Evolutionary conservation across 805 yeast genomes (phyloP), one percentile per base, ranked within the genome.

Genomic region (Barnettozyma sucrosica): DNA sequence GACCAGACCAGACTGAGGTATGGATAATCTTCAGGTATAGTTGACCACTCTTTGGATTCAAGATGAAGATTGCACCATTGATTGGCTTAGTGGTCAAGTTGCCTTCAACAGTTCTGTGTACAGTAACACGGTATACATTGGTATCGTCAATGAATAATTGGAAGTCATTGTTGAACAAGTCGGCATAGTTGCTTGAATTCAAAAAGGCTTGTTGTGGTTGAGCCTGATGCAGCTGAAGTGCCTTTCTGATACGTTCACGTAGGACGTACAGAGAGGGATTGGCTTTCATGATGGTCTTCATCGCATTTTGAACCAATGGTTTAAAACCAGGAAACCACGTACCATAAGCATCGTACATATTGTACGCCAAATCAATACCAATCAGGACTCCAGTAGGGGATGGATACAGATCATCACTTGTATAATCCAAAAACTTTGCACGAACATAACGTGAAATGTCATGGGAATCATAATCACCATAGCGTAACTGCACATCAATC

Each of bases 381-480:
- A 93, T 76, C 75, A 93, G 79, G 10, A 87, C 75, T 52, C 99
- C 99, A 0, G 97, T 87, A 2, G 96, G 88, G 2, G 95, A 84
- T 4, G 99, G 98, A 62, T 93, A 93, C 47, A 83, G 72, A 52
- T 80, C 84, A 63, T 93, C 99, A 1, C 88, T 78, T 2, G 97
- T 92, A 59, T 93, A 93, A 59, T 93, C 99, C 59, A 93, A 69
- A 63, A 82, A 93, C 63, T 93, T 93, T 7, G 97, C 90, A 46
- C 97, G 72, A 1, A 96, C 86, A 62, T 93, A 93, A 54, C 97
- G 79, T 0, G 96, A 85, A 43, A 93, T 89, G 64, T 93, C 98
- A 63, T 93, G 99, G 5, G 97, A 88, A 65, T 93, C 99, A 65
- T 88, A 93, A 64, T 93, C 99, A 56, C 99, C 99, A 62, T 92